Evolutionary conservation across 2,329 filamentous ascomycete genomes (phyloP).

Genomic region (Coniella lustricola): DNA sequence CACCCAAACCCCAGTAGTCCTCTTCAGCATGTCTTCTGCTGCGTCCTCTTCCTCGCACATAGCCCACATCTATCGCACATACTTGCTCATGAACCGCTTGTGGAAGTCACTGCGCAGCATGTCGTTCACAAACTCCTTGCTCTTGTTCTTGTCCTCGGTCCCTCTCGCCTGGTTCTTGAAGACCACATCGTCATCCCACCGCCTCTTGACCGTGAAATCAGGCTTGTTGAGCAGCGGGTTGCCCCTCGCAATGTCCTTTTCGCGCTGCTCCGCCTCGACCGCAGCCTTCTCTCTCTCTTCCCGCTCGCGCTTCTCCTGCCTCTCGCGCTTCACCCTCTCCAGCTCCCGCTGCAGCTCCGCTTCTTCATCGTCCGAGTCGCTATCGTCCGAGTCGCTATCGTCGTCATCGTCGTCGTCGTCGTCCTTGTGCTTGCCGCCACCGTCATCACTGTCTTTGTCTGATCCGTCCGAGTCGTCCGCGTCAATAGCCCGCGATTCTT

Average conservation of each 20-base stretch:
- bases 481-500: constrained; percentile 83
- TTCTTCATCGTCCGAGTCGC: constrained; percentile 73
- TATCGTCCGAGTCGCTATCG: constrained; percentile 45
- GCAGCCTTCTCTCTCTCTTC: constrained; percentile 77
- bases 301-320: constrained; percentile 71
- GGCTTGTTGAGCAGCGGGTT: constrained; percentile 86
- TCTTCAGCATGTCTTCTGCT: neutral
- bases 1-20: too few relatives aligned
- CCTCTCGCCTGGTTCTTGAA: constrained; percentile 98
- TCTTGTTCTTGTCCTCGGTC: constrained; percentile 80
- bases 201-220: constrained; percentile 83
- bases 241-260: constrained; percentile 82
- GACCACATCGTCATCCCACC: constrained; percentile 97
- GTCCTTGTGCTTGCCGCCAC: too few relatives aligned
- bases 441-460: constrained; percentile 28
- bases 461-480: constrained; percentile 59
- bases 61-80: constrained; percentile 40
- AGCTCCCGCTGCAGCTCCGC: constrained; percentile 87
- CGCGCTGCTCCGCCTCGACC: constrained; percentile 73
- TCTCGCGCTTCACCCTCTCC: constrained; percentile 85
- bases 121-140: constrained; percentile 96
- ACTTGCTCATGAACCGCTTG: constrained; percentile 85
- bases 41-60: neutral
- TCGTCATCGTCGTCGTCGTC: constrained; percentile 46
- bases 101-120: constrained; percentile 93